Conservation (phyloP, 495 filamentous ascomycete species). For the Aspergillus biplanus region DNA sequence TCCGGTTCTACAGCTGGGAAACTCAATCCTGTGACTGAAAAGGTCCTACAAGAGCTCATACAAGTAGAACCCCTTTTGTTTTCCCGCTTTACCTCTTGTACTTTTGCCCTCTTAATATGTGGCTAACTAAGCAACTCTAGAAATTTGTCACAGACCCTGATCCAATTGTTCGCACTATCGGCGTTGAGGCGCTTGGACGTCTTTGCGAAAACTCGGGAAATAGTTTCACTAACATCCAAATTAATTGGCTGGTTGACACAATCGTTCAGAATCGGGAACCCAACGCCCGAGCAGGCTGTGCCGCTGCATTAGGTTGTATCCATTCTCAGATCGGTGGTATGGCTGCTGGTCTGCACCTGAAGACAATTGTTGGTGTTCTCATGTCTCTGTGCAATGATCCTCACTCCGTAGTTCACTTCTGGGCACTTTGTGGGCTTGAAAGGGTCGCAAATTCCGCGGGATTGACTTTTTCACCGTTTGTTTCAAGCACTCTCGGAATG, state of each 20-base stretch:
- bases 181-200: slow-evolving; percentile 84
- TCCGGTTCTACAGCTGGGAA: slow-evolving; percentile 72
- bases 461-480: slow-evolving; percentile 86
- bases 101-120: neutral
- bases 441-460: slow-evolving; percentile 91
- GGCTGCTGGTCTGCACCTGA: slow-evolving; percentile 96
- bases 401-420: slow-evolving; percentile 95
- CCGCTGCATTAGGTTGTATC: slow-evolving; percentile 89
- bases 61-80: slow-evolving; percentile 47
- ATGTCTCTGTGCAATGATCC: slow-evolving; percentile 96
- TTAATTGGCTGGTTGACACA: slow-evolving; percentile 90
- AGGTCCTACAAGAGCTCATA: slow-evolving; percentile 81
- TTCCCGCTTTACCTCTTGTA: neutral
- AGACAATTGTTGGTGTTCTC: slow-evolving; percentile 90
- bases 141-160: slow-evolving; percentile 80
- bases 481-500: slow-evolving; percentile 89
- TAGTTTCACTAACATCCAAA: slow-evolving; percentile 81
- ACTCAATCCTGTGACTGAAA: slow-evolving; percentile 78
- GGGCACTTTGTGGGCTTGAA: slow-evolving; percentile 87
- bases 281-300: slow-evolving; percentile 89
- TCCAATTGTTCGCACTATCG: slow-evolving; percentile 81
- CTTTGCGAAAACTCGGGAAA: slow-evolving; percentile 90
- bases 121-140: slow-evolving; percentile 36
- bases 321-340: slow-evolving; percentile 96
- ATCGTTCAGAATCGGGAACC: slow-evolving; percentile 94